Evolutionary conservation across 352 stramenopile species (phyloP).

Genomic region (Phytophthora megakarya): DNA sequence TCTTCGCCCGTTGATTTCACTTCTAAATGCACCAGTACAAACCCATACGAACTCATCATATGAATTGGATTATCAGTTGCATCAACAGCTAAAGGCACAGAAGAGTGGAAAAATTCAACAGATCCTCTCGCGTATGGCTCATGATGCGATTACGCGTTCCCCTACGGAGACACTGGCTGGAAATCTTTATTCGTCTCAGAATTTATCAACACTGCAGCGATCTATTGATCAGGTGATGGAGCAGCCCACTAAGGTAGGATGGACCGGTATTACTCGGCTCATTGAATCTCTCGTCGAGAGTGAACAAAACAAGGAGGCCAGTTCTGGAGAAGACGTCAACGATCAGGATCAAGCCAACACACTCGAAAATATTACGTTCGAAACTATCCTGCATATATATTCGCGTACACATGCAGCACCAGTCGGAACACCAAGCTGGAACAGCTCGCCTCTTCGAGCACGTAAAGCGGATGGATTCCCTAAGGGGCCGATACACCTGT

Average conservation of each 20-base stretch:
- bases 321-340: conserved; percentile 21
- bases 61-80: conserved; percentile 19
- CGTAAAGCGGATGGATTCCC: conserved; percentile 56
- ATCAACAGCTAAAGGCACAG: conserved; percentile 29
- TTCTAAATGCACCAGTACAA: conserved; percentile 34
- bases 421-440: conserved; percentile 45
- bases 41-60: not conserved
- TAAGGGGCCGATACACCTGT: conserved; percentile 77
- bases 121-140: conserved; percentile 61
- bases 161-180: conserved; percentile 44
- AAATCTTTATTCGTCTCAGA: conserved; percentile 59
- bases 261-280: conserved; percentile 31
- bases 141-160: conserved; percentile 49
- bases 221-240: conserved; percentile 49
- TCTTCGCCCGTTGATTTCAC: conserved; percentile 73
- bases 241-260: conserved; percentile 20
- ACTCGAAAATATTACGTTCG: conserved; percentile 70
- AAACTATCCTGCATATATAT: conserved; percentile 81
- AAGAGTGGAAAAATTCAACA: conserved; percentile 55
- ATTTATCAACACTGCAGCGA: conserved; percentile 55
- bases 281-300: conserved; percentile 37
- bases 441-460: conserved; percentile 44
- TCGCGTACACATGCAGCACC: conserved; percentile 62
- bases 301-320: conserved; percentile 7
- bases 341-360: conserved; percentile 30